A percentile compares a stretch with the other conserved stretches of the same genome.
Conservation (phyloP, 192 early-diverging fungal species). For the Coemansia aciculifera region DNA sequence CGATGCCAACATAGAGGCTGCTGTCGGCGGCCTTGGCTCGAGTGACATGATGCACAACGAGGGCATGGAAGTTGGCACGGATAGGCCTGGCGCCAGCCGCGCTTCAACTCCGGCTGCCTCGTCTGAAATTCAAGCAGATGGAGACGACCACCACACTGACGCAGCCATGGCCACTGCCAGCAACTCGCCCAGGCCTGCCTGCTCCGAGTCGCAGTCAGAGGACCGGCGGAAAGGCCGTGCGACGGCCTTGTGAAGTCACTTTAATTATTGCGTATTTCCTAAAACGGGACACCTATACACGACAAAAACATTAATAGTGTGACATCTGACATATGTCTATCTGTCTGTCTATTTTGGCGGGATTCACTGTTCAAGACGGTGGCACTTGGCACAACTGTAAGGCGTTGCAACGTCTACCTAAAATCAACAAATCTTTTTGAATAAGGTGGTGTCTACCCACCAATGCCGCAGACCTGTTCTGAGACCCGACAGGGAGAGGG, state of each 20-base stretch:
- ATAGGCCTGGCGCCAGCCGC: constrained; percentile 60
- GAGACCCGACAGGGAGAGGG: neutral
- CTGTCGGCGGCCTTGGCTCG: neutral
- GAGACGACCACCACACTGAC: constrained; percentile 14
- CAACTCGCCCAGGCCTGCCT: constrained; percentile 18
- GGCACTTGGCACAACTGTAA: neutral
- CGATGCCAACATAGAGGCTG: neutral
- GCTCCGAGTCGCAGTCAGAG: constrained; percentile 11
- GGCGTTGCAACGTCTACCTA: neutral
- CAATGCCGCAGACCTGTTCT: neutral
- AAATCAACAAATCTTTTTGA: neutral
- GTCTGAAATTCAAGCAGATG: constrained; percentile 1
- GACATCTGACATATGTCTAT: neutral
- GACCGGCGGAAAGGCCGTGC: constrained; percentile 32
- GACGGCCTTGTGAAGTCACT: neutral
- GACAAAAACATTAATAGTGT: neutral
- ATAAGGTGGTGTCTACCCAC: neutral
- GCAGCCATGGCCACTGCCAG: constrained; percentile 16
- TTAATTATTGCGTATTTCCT: neutral
- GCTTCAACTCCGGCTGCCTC: constrained; percentile 21
- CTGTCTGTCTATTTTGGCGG: neutral
- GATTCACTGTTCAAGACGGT: neutral
- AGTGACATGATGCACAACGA: constrained; percentile 57
- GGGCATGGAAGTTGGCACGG: constrained; percentile 62
- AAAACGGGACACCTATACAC: neutral